phyloP scores from a whole-genome alignment of 805 yeast species.

The Schizosaccharomyces pombe region ASM294v3 CU329670.1:3377001-3377500 shows the following conservation, averaged over 20 bases:
- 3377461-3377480: too few species aligned
- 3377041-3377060: too few species aligned
- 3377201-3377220: neutral
- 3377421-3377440: too few species aligned
- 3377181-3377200: neutral
- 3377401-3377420: too few species aligned
- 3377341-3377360: neutral
- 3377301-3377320: neutral
- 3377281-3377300: neutral
- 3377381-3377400: too few species aligned
- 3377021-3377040: too few species aligned
- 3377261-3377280: neutral
- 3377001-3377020: too few species aligned
- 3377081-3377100: too few species aligned
- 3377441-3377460: too few species aligned
- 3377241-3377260: neutral
- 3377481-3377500: too few species aligned
- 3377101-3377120: neutral
- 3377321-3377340: neutral
- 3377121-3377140: neutral
- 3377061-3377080: too few species aligned
- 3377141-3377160: neutral
- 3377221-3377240: neutral
- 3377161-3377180: neutral
- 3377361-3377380: conserved; percentile 2